A percentile compares a stretch with the other conserved stretches of the same genome.
These are phyloP conservation scores for Ceratocystis destructans DNA, from an alignment of 2,329 filamentous ascomycete species.

Conservation along the genomic window DNA sequence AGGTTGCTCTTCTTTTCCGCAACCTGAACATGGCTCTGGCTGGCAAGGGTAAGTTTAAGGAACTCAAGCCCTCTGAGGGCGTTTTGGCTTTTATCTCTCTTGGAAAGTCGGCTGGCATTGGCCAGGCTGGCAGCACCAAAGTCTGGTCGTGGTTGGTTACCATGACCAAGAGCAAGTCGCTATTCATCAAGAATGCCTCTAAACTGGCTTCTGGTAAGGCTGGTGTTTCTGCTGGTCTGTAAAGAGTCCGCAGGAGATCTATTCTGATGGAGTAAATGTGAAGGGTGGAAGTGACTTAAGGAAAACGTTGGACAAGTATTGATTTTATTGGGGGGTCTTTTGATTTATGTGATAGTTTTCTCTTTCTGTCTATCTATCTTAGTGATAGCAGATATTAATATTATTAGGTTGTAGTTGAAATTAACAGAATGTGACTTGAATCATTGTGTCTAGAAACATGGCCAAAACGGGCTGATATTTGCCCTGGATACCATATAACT, in stretches of 20 bases:
- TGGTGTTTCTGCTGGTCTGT: constrained; percentile 17
- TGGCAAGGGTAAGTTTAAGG: constrained; percentile 23
- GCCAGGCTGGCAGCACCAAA: constrained; percentile 29
- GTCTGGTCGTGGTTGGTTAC: constrained; percentile 30
- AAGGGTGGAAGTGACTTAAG: neutral
- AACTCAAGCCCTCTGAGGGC: constrained; percentile 26
- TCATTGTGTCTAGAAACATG: too few species aligned
- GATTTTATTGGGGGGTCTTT: neutral
- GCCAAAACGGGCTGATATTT: too few species aligned
- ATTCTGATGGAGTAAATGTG: neutral
- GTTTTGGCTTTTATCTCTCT: constrained; percentile 29
- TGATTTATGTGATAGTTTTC: neutral
- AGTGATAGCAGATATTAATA: neutral
- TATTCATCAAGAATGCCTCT: constrained; percentile 28
- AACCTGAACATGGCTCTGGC: constrained; percentile 27
- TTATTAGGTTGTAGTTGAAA: neutral
- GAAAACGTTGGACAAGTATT: neutral
- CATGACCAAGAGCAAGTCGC: constrained; percentile 28
- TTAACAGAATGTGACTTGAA: too few species aligned
- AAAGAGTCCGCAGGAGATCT: neutral
- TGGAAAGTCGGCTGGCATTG: constrained; percentile 29
- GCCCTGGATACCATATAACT: too few species aligned
- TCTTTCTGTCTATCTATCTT: neutral
- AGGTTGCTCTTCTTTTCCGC: constrained; percentile 26
- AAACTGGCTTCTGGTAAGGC: constrained; percentile 27